Percentiles rank a stretch among this genome's conserved stretches.
phyloP scores from a whole-genome alignment of 2,329 filamentous ascomycete genomes.

The Myriangium duriaei region DNA sequence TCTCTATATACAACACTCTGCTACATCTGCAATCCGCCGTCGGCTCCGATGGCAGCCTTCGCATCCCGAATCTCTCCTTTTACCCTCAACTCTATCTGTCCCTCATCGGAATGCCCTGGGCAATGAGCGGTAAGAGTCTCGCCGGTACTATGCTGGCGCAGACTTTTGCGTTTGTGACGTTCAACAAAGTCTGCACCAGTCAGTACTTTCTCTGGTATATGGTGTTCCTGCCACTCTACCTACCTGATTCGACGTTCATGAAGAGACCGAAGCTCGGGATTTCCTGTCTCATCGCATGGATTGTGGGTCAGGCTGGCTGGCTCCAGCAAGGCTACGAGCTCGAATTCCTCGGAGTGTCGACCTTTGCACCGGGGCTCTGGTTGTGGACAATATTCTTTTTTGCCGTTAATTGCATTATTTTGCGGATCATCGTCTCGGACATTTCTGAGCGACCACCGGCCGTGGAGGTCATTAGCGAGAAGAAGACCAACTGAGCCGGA shows the following conservation, averaged over 20 bases:
- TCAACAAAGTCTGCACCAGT: slow-evolving; percentile 98
- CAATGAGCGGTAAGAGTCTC: slow-evolving; percentile 68
- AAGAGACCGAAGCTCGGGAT: slow-evolving; percentile 48
- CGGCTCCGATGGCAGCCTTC: slow-evolving; percentile 28
- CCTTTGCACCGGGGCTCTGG: slow-evolving; percentile 79
- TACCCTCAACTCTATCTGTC: slow-evolving; percentile 75
- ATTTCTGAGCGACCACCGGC: slow-evolving; percentile 22
- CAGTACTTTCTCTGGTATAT: slow-evolving; percentile 99
- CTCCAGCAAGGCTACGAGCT: slow-evolving; percentile 39
- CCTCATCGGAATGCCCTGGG: slow-evolving; percentile 60
- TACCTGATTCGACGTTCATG: slow-evolving; percentile 66
- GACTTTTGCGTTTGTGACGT: slow-evolving; percentile 92
- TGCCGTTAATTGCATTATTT: slow-evolving; percentile 70
- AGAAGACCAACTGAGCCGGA: slow-evolving; percentile 6
- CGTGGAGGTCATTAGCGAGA: background rate
- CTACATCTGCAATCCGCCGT: slow-evolving; percentile 72
- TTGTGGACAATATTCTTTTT: slow-evolving; percentile 67
- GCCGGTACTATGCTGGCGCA: slow-evolving; percentile 81
- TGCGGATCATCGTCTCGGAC: slow-evolving; percentile 69
- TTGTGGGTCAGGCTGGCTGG: slow-evolving; percentile 51
- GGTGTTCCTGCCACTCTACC: slow-evolving; percentile 81
- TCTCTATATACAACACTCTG: slow-evolving; percentile 88
- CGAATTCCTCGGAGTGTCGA: slow-evolving; percentile 57
- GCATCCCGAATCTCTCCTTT: slow-evolving; percentile 73
- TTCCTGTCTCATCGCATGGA: slow-evolving; percentile 57